Evolutionary conservation across 345 rosid species (phyloP).

Genomic region (Clarkia xantiana): DNA sequence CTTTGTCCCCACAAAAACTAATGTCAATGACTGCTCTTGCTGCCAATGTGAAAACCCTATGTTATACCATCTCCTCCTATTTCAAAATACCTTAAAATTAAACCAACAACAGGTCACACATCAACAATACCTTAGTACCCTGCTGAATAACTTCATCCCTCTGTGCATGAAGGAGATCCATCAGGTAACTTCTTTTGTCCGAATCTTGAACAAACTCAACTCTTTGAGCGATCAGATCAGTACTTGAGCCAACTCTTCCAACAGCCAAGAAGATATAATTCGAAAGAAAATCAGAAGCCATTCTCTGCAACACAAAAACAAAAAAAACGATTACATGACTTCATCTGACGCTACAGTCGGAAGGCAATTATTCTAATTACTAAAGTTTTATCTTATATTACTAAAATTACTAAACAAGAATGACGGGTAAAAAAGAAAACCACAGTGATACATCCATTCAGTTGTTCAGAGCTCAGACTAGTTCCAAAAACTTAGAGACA

Average conservation of each 20-base stretch:
- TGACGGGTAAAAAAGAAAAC: too few species aligned
- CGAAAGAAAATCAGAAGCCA: constrained; percentile 81
- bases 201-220: constrained; percentile 88
- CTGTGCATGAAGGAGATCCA: constrained; percentile 99
- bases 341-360: too few species aligned
- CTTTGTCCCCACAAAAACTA: constrained; percentile 98
- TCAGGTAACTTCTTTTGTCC: constrained; percentile 97
- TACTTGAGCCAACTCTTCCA: constrained; percentile 98
- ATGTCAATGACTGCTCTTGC: constrained; percentile 63
- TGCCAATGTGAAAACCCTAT: constrained; percentile 18
- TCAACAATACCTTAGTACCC: constrained; percentile 36
- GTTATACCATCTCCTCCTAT: not conserved
- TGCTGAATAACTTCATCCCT: constrained; percentile 58
- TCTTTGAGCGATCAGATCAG: constrained; percentile 93
- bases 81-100: too few species aligned
- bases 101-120: not conserved
- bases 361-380: too few species aligned
- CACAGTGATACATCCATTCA: too few species aligned
- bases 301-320: constrained; percentile 63
- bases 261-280: constrained; percentile 85
- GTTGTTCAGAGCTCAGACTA: too few species aligned
- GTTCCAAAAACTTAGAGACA: too few species aligned
- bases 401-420: too few species aligned
- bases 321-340: too few species aligned
- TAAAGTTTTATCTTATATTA: too few species aligned